Evolutionary conservation across 2,329 filamentous ascomycete species (phyloP).

Genomic region (Pseudovirgaria hyperparasitica): DNA sequence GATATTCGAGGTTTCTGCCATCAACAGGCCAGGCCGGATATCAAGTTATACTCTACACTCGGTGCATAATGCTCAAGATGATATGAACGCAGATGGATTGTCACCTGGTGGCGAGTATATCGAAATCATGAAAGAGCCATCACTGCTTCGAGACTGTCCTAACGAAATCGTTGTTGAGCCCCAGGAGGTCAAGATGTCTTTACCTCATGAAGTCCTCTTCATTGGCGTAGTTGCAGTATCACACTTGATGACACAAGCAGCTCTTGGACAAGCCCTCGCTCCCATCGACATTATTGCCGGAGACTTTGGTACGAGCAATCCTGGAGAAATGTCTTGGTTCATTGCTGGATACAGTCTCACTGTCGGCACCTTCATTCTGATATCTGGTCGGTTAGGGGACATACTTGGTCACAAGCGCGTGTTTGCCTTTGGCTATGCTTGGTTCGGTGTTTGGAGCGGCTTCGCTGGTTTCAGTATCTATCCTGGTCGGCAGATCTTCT

Average conservation of each 20-base stretch:
- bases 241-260: slow-evolving; percentile 18
- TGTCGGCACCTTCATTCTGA: slow-evolving; percentile 33
- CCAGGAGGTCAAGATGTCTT: slow-evolving; percentile 10
- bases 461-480: slow-evolving; percentile 27
- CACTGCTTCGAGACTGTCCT: no score
- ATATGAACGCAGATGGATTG: no score
- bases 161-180: no score
- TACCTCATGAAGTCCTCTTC: slow-evolving; percentile 13
- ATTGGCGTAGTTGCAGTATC: slow-evolving; percentile 15
- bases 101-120: no score
- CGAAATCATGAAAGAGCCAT: no score
- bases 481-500: slow-evolving; percentile 14
- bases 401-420: slow-evolving; percentile 30
- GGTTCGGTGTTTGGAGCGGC: slow-evolving; percentile 27
- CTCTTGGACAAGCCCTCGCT: slow-evolving; percentile 20
- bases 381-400: slow-evolving; percentile 32
- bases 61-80: no score
- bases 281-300: slow-evolving; percentile 33
- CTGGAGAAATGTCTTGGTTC: slow-evolving; percentile 31
- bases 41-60: no score
- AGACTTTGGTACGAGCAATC: slow-evolving; percentile 26
- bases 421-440: slow-evolving; percentile 27
- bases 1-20: no score
- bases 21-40: no score
- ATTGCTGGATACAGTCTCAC: slow-evolving; percentile 31